Evolutionary conservation across 1,139 yeast species (phyloP).

Genomic region (Kodamaea arcana): DNA sequence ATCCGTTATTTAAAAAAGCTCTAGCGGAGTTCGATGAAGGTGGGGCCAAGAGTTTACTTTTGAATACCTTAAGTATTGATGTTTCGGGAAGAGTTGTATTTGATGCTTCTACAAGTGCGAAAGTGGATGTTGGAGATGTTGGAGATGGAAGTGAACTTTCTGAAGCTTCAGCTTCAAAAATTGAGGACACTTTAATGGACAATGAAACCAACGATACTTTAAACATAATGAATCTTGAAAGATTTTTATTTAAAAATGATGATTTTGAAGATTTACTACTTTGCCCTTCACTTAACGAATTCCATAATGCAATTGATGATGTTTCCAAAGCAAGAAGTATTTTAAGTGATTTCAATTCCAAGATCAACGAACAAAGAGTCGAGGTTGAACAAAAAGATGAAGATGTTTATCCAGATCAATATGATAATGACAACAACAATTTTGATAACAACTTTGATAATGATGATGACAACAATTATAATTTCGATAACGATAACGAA

Average conservation of each 20-base stretch:
- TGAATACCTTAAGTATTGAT: constrained; percentile 66
- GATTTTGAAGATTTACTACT: constrained; percentile 39
- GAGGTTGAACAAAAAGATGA: constrained; percentile 32
- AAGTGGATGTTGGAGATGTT: neutral
- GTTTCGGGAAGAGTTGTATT: constrained; percentile 58
- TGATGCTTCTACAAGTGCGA: constrained; percentile 43
- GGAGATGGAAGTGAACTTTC: neutral
- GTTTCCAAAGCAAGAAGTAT: constrained; percentile 49
- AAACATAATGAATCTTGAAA: constrained; percentile 17
- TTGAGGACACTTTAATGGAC: constrained; percentile 9
- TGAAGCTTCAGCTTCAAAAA: constrained; percentile 12
- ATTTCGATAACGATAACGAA: constrained; percentile 10
- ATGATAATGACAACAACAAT: constrained; percentile 12
- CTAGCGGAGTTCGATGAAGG: constrained; percentile 94
- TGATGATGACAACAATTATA: constrained; percentile 12
- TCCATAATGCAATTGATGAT: constrained; percentile 57
- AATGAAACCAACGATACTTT: constrained; percentile 12
- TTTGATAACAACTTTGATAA: constrained; percentile 13
- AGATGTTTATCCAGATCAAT: constrained; percentile 15
- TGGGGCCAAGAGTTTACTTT: constrained; percentile 79
- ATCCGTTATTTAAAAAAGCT: constrained; percentile 85
- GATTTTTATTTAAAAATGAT: constrained; percentile 27
- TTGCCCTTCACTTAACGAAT: constrained; percentile 61
- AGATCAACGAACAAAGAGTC: constrained; percentile 26
- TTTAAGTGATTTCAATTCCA: constrained; percentile 14